Evolutionary conservation across 1,284 basidiomycete genomes (phyloP).

Genomic region (Puccinia triticina): DNA sequence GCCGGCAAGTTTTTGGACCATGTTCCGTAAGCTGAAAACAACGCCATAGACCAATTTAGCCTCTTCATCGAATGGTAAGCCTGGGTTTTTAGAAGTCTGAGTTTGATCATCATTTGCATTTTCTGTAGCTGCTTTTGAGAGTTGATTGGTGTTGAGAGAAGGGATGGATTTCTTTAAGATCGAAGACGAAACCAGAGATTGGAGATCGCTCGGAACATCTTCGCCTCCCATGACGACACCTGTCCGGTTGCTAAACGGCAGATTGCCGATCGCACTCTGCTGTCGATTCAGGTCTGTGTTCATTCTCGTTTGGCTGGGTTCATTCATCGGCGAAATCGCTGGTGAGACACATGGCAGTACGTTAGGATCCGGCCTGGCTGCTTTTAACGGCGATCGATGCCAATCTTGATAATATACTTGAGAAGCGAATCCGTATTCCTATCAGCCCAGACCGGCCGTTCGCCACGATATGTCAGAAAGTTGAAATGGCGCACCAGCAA

Average conservation of each 20-base stretch:
- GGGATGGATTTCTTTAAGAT: constrained; percentile 7
- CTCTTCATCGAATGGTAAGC: constrained; percentile 91
- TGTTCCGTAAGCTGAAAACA: constrained; percentile 84
- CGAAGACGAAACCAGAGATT: constrained; percentile 1
- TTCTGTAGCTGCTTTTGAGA: not conserved
- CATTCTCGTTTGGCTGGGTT: not conserved
- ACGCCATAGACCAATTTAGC: constrained; percentile 97
- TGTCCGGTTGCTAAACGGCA: constrained; percentile 22
- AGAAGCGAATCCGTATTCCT: not conserved
- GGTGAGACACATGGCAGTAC: constrained; percentile 48
- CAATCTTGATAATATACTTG: constrained; percentile 52
- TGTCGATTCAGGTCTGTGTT: constrained; percentile 26
- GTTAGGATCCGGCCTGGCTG: constrained; percentile 33
- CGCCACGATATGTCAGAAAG: not conserved
- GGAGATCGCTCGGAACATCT: constrained; percentile 19
- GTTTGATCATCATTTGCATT: not conserved
- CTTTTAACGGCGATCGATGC: constrained; percentile 45
- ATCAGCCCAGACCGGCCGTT: not conserved
- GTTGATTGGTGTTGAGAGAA: constrained; percentile 1
- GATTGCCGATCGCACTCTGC: constrained; percentile 19
- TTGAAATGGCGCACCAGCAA: constrained; percentile 15
- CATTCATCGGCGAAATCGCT: constrained; percentile 23
- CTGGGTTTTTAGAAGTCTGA: constrained; percentile 53
- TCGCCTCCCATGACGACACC: constrained; percentile 37
- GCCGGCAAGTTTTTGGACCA: constrained; percentile 79